Evolutionary conservation across 75 land plant species (phyloP).

Genomic region (Ceratopteris richardii): DNA sequence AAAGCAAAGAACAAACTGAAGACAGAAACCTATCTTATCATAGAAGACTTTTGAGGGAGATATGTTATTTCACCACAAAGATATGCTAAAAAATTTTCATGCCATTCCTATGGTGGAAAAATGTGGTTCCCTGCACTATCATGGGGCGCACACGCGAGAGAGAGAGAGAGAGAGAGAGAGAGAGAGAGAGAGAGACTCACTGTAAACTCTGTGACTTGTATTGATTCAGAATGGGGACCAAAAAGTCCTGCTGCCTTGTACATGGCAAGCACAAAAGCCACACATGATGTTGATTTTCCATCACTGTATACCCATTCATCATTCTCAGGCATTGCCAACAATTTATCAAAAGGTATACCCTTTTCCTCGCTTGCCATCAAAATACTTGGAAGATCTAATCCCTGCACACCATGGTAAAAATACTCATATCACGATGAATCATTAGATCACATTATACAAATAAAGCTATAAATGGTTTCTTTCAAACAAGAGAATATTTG

Average conservation of each 20-base stretch:
- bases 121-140: no score
- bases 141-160: no score
- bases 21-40: no score
- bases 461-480: neutral
- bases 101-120: no score
- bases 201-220: conserved; percentile 97
- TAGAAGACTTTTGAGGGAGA: no score
- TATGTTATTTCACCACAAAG: no score
- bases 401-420: conserved; percentile 27
- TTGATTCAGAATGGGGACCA: conserved; percentile 47
- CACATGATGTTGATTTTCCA: conserved; percentile 88
- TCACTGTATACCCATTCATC: conserved; percentile 88
- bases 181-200: conserved; percentile 25
- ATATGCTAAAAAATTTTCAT: no score
- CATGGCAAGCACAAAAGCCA: conserved; percentile 88
- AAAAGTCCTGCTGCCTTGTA: conserved; percentile 93
- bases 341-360: conserved; percentile 66
- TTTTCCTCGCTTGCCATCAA: conserved; percentile 70
- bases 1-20: neutral
- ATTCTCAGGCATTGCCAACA: conserved; percentile 82
- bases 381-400: conserved; percentile 54
- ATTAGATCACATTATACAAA: neutral
- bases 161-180: no score
- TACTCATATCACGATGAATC: neutral
- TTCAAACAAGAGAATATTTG: neutral